A percentile compares a stretch with the other conserved stretches of the same genome.
phyloP scores from a whole-genome alignment of 2,329 filamentous ascomycete genomes.

The Rutstroemia sydowiana region DNA sequence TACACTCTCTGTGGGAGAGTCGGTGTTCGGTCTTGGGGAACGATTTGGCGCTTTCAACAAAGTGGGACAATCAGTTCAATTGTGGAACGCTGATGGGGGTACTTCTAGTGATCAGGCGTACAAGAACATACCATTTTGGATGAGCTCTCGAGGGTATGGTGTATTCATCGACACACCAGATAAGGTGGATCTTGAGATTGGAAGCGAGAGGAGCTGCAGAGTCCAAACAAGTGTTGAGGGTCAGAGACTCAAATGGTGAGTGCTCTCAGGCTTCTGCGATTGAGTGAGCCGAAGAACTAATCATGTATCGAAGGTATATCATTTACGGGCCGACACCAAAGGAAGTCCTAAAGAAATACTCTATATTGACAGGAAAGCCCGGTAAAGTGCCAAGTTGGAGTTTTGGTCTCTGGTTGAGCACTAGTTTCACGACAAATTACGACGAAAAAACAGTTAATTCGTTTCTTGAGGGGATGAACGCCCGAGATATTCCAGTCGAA shows the following conservation, averaged over 20 bases:
- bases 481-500: constrained; percentile 48
- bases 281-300: not conserved
- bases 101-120: constrained; percentile 65
- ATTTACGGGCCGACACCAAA: constrained; percentile 66
- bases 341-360: constrained; percentile 62
- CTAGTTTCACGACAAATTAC: constrained; percentile 57
- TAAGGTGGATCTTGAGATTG: constrained; percentile 63
- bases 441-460: constrained; percentile 49
- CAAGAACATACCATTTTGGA: constrained; percentile 64
- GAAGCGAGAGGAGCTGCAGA: constrained; percentile 64
- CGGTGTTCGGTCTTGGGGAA: constrained; percentile 68
- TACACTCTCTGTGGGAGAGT: constrained; percentile 51
- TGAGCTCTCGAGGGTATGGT: constrained; percentile 67
- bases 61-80: constrained; percentile 60
- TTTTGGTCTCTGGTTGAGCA: constrained; percentile 70
- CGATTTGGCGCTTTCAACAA: constrained; percentile 72
- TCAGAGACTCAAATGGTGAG: constrained; percentile 58
- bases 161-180: constrained; percentile 68
- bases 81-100: constrained; percentile 59
- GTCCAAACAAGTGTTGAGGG: constrained; percentile 63
- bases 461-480: constrained; percentile 52
- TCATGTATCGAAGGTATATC: constrained; percentile 40
- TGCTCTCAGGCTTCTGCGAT: not conserved
- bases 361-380: constrained; percentile 58
- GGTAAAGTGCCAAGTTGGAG: constrained; percentile 64